phyloP scores from a whole-genome alignment of 805 yeast genomes.

The Sungouiozyma ichnusensis region DNA sequence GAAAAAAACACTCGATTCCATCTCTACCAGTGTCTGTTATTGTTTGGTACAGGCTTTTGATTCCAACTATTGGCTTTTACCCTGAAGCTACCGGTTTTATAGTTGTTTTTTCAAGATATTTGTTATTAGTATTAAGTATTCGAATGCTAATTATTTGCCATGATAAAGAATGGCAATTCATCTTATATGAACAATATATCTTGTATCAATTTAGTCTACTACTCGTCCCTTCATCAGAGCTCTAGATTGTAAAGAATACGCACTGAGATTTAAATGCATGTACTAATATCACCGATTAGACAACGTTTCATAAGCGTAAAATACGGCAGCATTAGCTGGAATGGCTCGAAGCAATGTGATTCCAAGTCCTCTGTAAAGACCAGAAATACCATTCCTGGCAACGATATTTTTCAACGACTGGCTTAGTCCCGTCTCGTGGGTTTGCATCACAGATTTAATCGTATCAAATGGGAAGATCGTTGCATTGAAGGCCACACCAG shows the following conservation, averaged over 20 bases:
- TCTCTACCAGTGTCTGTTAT: neutral
- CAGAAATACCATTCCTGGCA: conserved; percentile 51
- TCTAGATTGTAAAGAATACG: too few relatives aligned
- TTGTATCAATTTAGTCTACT: too few relatives aligned
- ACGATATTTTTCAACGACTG: conserved; percentile 33
- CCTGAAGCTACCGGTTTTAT: too few relatives aligned
- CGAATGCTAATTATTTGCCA: neutral
- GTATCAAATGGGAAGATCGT: conserved; percentile 86
- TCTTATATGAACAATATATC: neutral
- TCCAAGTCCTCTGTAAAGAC: conserved; percentile 76
- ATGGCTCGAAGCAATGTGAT: conserved; percentile 72
- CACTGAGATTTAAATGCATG: too few relatives aligned
- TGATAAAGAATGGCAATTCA: neutral
- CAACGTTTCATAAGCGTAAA: conserved; percentile 60
- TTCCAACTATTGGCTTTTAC: too few relatives aligned
- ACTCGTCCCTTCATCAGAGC: too few relatives aligned
- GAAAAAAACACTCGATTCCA: neutral
- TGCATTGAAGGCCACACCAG: conserved; percentile 74
- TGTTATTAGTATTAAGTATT: neutral
- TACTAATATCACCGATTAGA: conserved; percentile 10
- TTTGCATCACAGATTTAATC: conserved; percentile 74
- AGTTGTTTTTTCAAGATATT: too few relatives aligned
- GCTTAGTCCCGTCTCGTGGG: conserved; percentile 31
- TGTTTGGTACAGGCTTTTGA: neutral
- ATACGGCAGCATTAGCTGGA: conserved; percentile 85